Conservation (phyloP, 2,329 filamentous ascomycete species). For the Fonsecaea monophora region DNA sequence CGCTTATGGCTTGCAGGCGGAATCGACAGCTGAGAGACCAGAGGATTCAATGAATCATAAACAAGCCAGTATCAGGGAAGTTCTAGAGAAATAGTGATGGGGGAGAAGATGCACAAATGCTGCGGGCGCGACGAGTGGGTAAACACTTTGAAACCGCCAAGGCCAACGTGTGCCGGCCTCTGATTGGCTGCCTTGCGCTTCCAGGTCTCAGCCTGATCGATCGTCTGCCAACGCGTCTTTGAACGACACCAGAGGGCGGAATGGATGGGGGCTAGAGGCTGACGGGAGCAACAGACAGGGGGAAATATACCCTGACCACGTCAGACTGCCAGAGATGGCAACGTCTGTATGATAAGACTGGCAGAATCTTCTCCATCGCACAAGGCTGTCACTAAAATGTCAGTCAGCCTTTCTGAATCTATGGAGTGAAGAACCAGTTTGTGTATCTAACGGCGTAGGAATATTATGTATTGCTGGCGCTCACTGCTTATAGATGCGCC, state of each 20-base stretch:
- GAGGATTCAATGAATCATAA: not conserved
- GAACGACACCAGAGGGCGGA: not conserved
- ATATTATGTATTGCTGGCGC: slow-evolving; percentile 19
- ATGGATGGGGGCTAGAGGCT: not conserved
- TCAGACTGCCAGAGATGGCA: too few species aligned
- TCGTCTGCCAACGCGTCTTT: not conserved
- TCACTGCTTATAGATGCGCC: not conserved
- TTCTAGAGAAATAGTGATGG: not conserved
- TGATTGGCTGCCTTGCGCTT: slow-evolving; percentile 7
- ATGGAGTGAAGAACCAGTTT: not conserved
- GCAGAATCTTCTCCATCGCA: not conserved
- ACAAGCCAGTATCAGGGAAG: not conserved
- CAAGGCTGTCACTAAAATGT: not conserved
- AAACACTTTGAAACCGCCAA: slow-evolving; percentile 9
- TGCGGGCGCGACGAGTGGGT: not conserved
- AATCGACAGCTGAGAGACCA: not conserved
- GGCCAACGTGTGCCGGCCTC: not conserved
- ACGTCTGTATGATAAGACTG: too few species aligned
- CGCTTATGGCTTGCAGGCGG: not conserved
- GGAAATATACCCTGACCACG: not conserved
- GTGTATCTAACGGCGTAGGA: not conserved
- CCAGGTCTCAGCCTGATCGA: not conserved
- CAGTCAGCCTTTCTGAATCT: not conserved
- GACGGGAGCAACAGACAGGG: not conserved
- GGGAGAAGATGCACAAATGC: not conserved